phyloP scores from a whole-genome alignment of 1,139 yeast species.

The Geotrichum fermentans region DNA sequence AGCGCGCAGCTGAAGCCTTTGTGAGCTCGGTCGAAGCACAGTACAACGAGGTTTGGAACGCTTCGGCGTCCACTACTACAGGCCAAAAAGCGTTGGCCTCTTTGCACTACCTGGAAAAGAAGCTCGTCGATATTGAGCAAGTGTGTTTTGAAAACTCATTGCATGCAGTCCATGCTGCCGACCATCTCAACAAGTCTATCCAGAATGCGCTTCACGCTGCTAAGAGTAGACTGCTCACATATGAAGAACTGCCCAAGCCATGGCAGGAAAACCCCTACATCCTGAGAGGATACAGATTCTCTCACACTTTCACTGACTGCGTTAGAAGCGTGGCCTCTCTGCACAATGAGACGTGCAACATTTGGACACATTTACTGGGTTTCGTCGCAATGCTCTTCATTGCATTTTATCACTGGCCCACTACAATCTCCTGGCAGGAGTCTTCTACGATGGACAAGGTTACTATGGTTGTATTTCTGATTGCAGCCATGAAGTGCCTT shows the following conservation, averaged over 20 bases:
- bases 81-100: conserved; percentile 26
- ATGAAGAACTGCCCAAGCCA: conserved; percentile 82
- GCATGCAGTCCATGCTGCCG: conserved; percentile 26
- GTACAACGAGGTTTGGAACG: conserved; percentile 21
- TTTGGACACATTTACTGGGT: conserved; percentile 88
- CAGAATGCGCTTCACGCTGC: conserved; percentile 45
- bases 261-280: conserved; percentile 93
- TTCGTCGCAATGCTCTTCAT: conserved; percentile 54
- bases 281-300: conserved; percentile 78
- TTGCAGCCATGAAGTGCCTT: conserved; percentile 73
- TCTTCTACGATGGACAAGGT: conserved; percentile 46
- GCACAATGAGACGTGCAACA: conserved; percentile 89
- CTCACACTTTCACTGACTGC: conserved; percentile 58
- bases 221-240: conserved; percentile 56
- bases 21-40: conserved; percentile 31
- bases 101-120: conserved; percentile 34
- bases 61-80: conserved; percentile 6
- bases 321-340: conserved; percentile 51
- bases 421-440: conserved; percentile 40
- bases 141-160: conserved; percentile 21
- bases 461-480: conserved; percentile 58
- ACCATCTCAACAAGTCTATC: conserved; percentile 23
- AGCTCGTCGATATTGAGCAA: conserved; percentile 34
- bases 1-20: conserved; percentile 34
- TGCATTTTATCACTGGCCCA: conserved; percentile 59